These are phyloP conservation scores for Xylaria telfairii DNA, from an alignment of 495 filamentous ascomycete species.

Conservation along the genomic window DNA sequence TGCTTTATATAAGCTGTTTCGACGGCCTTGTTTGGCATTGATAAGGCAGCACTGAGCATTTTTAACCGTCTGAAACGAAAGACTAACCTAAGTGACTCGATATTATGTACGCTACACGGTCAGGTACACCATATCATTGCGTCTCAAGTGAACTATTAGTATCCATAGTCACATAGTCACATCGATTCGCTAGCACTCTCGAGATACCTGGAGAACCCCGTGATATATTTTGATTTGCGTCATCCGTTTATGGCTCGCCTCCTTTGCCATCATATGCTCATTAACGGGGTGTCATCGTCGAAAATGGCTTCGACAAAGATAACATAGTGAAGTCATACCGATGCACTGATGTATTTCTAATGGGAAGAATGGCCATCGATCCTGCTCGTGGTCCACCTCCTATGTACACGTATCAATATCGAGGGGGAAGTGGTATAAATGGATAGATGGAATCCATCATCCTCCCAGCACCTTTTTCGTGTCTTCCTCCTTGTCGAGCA, in stretches of 20 bases:
- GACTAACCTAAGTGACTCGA: not conserved
- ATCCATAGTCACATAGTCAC: not conserved
- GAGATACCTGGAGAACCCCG: not conserved
- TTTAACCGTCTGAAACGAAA: not conserved
- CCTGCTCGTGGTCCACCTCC: slow-evolving; percentile 18
- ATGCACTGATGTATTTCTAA: slow-evolving; percentile 18
- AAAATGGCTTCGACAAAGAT: not conserved
- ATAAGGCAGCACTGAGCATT: not conserved
- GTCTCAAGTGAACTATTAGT: not conserved
- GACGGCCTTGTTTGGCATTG: not conserved
- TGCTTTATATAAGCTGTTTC: not conserved
- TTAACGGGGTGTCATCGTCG: not conserved
- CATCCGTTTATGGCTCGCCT: not conserved
- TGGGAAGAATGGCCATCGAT: slow-evolving; percentile 1
- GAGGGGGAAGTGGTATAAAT: slow-evolving; percentile 9
- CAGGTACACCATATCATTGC: not conserved
- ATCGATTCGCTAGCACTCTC: not conserved
- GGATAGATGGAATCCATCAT: slow-evolving; percentile 27
- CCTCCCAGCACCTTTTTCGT: slow-evolving; percentile 64
- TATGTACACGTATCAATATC: slow-evolving; percentile 31
- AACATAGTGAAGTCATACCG: not conserved
- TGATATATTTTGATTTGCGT: not conserved
- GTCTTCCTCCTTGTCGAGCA: slow-evolving; percentile 83
- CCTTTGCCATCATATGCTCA: not conserved
- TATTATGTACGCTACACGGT: not conserved